Base-by-base conservation (phyloP, 805 yeast genomes). In the Candida xiaguanensis region DNA sequence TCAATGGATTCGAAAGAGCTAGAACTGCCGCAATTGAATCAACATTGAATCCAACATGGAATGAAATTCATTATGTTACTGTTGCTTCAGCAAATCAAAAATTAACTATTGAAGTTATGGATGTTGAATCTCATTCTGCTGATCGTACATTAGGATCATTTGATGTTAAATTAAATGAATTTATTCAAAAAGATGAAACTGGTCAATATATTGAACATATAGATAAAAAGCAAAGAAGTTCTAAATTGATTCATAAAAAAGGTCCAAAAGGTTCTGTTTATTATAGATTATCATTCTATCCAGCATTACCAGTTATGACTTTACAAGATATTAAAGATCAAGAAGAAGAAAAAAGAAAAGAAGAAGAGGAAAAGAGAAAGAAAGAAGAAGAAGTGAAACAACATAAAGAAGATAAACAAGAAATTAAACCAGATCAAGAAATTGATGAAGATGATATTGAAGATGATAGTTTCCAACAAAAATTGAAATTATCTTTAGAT, bases 111-210 rank as follows among this genome's bases (percentile, higher is more conserved):
- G 98, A 93, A 58, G 95, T 81, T 5, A 85, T 93, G 96, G 98
- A 93, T 63, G 85, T 84, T 24, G 91, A 90, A 63, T 75, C 74
- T 43, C 74, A 66, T 39, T 77, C 83, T n/a, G 77, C 79, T 31
- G 99, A 93, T 61, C 79, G 96, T 52, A 77, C 95, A 4, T 74
- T 93, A 35, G 99, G 99, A 38, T 74, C 82, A 2, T 82, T 86
- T 64, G 82, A 81, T 51, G 63, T 93, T 15, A 77, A 78, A 51
- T 67, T 86, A 45, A 69, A 72, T 39, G 86, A 81, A 19, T 65
- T 87, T 50, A 78, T 91, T 55, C 74, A 76, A 45, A 81, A 76
- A 55, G 68, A 83, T 44, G 96, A 85, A 39, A 67, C 71, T 42
- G 83, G 82, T 35, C 60, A 68, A 34, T 80, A 80, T 47, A 61